Base-by-base conservation (phyloP, 2,329 filamentous ascomycete species). In the Waltergamsia citrina region DNA sequence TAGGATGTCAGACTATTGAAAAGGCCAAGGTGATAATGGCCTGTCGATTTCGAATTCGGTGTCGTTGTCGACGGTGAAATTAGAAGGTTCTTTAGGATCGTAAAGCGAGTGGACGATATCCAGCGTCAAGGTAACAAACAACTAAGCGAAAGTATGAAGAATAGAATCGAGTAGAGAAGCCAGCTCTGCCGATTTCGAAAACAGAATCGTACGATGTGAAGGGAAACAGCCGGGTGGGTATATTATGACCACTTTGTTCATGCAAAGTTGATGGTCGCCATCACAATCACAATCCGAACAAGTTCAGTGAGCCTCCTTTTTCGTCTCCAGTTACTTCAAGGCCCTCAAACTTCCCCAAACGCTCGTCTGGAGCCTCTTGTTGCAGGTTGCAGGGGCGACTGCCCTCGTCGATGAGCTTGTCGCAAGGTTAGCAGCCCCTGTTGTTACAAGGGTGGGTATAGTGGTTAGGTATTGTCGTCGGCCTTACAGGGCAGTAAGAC, bases 91-190 rank as follows among this genome's bases (percentile, higher is more conserved):
- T 12, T 17, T 8, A 33, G 31, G 5, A 33, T n/a, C n/a, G 25
- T 15, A 12, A 27, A 33, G 21, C 31, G 31, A 33, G 31, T 33
- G 31, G 31, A 33, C n/a, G 31, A 33, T 23, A 33, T 21, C 21
- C 31, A 33, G 31, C 20, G 20, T 25, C 31, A 23, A 16, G 9
- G 14, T 5, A 12, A 15, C 8, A 5, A 15, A n/a, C 16, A 33
- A 33, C 19, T n/a, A 33, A 23, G 31, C 21, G 14, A 20, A 22
- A n/a, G 18, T 7, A n/a, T 27, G 25, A 15, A 25, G 20, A n/a
- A n/a, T n/a, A n/a, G n/a, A n/a, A n/a, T n/a, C n/a, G n/a, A n/a
- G n/a, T n/a, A 26, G 31, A 33, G 21, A 24, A 33, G 22, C 31
- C 31, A 33, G 31, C 31, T 33, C 31, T 33, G 21, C n/a, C n/a